These are phyloP conservation scores for Mycena polygramma DNA, from an alignment of 768 basidiomycete genomes.

Conservation along the genomic window DNA sequence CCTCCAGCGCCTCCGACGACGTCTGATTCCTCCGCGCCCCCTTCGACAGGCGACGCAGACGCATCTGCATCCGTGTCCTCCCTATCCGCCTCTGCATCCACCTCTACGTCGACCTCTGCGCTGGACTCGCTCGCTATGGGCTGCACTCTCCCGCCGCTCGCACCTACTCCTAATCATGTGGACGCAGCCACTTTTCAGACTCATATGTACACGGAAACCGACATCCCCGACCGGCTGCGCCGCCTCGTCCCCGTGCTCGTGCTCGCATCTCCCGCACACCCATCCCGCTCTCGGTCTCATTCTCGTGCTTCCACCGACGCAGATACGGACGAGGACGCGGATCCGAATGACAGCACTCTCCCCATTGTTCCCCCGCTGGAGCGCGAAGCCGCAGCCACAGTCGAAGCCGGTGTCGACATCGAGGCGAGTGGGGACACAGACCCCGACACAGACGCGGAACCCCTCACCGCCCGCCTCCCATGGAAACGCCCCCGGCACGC, in stretches of 20 bases:
- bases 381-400: neutral
- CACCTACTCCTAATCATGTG: neutral
- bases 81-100: neutral
- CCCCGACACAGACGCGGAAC: too few species aligned
- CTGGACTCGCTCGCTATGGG: too few species aligned
- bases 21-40: too few species aligned
- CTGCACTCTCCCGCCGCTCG: neutral
- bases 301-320: neutral
- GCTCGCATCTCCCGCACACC: neutral
- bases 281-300: neutral
- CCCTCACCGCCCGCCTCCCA: neutral
- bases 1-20: neutral
- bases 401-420: neutral
- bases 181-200: too few species aligned
- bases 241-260: slow-evolving; percentile 23
- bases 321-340: neutral
- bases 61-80: neutral
- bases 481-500: neutral
- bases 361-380: neutral
- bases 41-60: neutral
- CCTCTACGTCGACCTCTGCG: neutral
- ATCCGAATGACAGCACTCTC: neutral
- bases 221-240: slow-evolving; percentile 5
- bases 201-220: neutral
- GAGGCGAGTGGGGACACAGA: neutral